These are phyloP conservation scores for Oxyria digyna DNA, from an alignment of 148 eudicot species.

Conservation along the genomic window DNA sequence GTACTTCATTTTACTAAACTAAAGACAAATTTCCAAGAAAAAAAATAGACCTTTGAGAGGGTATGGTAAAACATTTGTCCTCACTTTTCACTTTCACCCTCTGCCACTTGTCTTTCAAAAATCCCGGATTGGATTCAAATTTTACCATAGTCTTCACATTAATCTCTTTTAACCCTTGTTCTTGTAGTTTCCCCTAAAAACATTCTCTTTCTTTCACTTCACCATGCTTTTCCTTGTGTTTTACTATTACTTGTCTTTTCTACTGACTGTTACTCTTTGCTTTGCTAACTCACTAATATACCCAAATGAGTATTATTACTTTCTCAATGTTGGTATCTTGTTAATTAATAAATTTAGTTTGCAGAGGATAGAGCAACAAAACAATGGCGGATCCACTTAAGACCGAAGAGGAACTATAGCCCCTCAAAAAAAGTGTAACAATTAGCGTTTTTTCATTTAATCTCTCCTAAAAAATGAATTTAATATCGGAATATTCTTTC, in stretches of 20 bases:
- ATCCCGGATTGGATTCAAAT: background rate
- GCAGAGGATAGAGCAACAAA: too few species aligned
- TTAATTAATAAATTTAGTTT: background rate
- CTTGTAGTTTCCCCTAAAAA: background rate
- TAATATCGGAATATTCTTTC: too few species aligned
- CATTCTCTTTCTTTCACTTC: background rate
- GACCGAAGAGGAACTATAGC: too few species aligned
- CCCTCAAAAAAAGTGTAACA: too few species aligned
- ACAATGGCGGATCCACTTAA: too few species aligned
- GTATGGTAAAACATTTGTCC: conserved; percentile 1
- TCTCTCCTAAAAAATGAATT: too few species aligned
- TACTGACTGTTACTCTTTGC: background rate
- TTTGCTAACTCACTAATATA: background rate
- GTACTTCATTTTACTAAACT: background rate
- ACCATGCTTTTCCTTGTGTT: background rate
- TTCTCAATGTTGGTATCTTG: background rate
- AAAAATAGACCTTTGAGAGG: background rate
- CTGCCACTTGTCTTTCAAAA: conserved; percentile 2
- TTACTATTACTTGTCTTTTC: background rate
- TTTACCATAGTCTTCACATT: background rate
- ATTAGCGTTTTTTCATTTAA: too few species aligned
- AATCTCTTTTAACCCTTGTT: background rate
- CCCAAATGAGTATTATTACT: too few species aligned
- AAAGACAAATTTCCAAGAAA: background rate
- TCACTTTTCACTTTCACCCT: conserved; percentile 5